Base-by-base conservation (phyloP, 148 eudicot genomes). In the Camellia sinensis region DNA sequence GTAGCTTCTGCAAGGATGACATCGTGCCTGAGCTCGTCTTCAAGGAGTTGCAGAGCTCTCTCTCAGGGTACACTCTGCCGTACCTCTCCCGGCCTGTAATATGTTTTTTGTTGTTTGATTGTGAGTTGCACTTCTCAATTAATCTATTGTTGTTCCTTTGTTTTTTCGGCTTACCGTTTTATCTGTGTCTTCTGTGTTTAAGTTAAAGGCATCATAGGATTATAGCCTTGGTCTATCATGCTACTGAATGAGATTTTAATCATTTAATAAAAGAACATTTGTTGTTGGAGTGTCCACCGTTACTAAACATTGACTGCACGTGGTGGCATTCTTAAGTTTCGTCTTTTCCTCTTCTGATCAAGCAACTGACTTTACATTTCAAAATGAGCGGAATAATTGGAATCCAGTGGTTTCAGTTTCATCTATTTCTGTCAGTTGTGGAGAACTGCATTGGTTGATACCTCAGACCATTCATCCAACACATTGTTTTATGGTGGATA, bases 61-160 rank as follows among this genome's bases (percentile, higher is more conserved):
- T 89, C 92, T 37, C 95, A 95, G 98, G 98, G 98, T 94, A 94
- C 91, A 83, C 92, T 91, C 96, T 91, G 94, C 91, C 85, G 97
- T 82, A 90, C 93, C 87, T 92, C 92, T 86, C 94, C 94, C 80
- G 85, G 79, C 90, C 94, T 92, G 94, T 92, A 90, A 80, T 76
- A 81, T 68, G 17, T 15, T 68, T 14, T 68, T 43, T 68, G 72
- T 68, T 68, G 6, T 45, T 68, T 84, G 83, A 79, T 40, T 78
- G 81, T 70, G 81, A 70, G 65, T 70, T 14, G 21, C 41, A 62
- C 57, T 71, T 68, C 80, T 69, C 81, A 7, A 59, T 71, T 43
- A 29, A 52, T 54, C 37, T 69, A 48, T 68, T 78, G 4, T 56
- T 19, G 60, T 69, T 66, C 62, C 22, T 69, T 68, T n/a, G 6